These are phyloP conservation scores for Heritiera fomes DNA, from an alignment of 345 rosid genomes.

Conservation along the genomic window DNA sequence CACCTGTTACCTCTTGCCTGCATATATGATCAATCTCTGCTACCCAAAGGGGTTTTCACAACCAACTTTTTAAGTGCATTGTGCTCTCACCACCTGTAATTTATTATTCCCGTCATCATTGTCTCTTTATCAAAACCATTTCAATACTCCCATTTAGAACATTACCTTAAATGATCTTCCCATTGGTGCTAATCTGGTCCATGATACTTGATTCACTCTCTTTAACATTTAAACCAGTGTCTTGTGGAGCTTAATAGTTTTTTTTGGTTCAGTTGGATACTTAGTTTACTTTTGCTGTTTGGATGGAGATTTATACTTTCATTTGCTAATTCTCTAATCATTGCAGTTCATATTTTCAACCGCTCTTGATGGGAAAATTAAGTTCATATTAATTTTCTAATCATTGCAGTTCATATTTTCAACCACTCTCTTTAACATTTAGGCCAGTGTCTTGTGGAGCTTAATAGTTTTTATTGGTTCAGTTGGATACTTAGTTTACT, in stretches of 20 bases:
- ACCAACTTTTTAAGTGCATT: constrained; percentile 7
- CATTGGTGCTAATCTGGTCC: not conserved
- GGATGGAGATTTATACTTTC: not conserved
- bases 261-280: not conserved
- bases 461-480: too few species aligned
- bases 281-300: not conserved
- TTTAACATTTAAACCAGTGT: not conserved
- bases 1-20: not conserved
- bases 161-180: not conserved
- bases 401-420: too few species aligned
- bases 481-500: too few species aligned
- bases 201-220: not conserved
- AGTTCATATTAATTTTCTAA: too few species aligned
- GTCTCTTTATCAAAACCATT: not conserved
- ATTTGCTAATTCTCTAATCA: constrained; percentile 7
- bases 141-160: constrained; percentile 3
- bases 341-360: too few species aligned
- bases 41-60: not conserved
- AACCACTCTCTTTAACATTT: too few species aligned
- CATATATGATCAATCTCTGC: not conserved
- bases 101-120: too few species aligned
- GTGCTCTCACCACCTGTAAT: not conserved
- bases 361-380: too few species aligned
- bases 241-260: not conserved
- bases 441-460: too few species aligned